Percentiles rank a stretch among this genome's conserved stretches.
These are phyloP conservation scores for Curvularia eragrostidis DNA, from an alignment of 2,329 filamentous ascomycete genomes.

Conservation along the genomic window DNA sequence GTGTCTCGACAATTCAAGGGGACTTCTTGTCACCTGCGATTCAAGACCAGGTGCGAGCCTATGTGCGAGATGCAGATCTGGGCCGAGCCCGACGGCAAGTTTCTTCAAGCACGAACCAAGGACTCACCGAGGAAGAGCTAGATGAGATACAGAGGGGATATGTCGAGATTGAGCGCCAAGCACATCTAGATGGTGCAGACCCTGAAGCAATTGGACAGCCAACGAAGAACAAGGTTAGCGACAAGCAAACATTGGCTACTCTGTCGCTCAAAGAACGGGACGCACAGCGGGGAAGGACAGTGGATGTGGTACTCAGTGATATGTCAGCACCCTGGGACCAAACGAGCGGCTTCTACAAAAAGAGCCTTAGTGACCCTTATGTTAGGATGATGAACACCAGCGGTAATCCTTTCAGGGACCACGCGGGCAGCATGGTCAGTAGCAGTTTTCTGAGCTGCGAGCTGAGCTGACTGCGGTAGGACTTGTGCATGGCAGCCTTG, in stretches of 20 bases:
- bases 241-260: conserved; percentile 34
- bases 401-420: conserved; percentile 84
- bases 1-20: conserved; percentile 93
- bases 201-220: conserved; percentile 24
- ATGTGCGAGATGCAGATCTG: conserved; percentile 70
- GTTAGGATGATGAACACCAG: conserved; percentile 99
- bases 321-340: conserved; percentile 98
- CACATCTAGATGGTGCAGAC: conserved; percentile 43
- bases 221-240: conserved; percentile 23
- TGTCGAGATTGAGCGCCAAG: conserved; percentile 68
- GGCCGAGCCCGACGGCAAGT: conserved; percentile 58
- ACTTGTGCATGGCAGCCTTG: conserved; percentile 86
- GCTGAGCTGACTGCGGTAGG: conserved; percentile 60
- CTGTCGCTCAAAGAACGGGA: conserved; percentile 46
- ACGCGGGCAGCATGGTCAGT: conserved; percentile 91
- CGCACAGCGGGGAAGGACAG: conserved; percentile 62
- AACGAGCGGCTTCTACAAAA: conserved; percentile 78
- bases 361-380: conserved; percentile 94
- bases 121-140: conserved; percentile 49
- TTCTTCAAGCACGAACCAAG: conserved; percentile 34
- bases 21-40: conserved; percentile 82
- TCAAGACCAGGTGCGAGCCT: conserved; percentile 77
- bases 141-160: conserved; percentile 62
- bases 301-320: conserved; percentile 96
- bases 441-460: not conserved